Conservation (phyloP, 306 rosid genomes). For the Malus sylvestris region DNA sequence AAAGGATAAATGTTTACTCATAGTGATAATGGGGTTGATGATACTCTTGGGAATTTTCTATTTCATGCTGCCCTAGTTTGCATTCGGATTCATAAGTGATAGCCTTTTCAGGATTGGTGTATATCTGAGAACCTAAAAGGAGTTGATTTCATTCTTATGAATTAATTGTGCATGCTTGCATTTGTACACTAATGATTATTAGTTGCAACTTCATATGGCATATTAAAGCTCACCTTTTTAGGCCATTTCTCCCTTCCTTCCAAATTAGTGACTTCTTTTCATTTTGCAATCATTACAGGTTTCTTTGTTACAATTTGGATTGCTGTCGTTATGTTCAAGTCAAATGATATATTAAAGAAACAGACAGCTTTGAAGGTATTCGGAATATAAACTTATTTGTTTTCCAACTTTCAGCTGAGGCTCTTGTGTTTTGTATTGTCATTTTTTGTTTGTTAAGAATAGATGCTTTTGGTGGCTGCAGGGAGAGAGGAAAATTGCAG, state of each 20-base stretch:
- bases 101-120: background rate
- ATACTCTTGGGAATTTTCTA: background rate
- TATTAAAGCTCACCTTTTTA: background rate
- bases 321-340: constrained; percentile 85
- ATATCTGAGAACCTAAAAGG: background rate
- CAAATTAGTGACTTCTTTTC: background rate
- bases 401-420: background rate
- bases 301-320: constrained; percentile 76
- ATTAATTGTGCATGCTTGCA: background rate
- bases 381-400: background rate
- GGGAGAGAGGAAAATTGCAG: constrained; percentile 89
- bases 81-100: background rate
- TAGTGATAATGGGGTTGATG: background rate
- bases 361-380: constrained; percentile 54
- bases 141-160: background rate
- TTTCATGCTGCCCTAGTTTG: background rate
- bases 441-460: constrained; percentile 10
- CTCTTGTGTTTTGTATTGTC: background rate
- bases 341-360: constrained; percentile 78
- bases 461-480: constrained; percentile 39
- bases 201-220: background rate
- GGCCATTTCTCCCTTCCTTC: background rate
- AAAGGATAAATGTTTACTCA: background rate
- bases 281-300: constrained; percentile 23
- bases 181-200: background rate